Evolutionary conservation across 805 yeast species (phyloP).

Genomic region (Cyberlindnera euphorbiae): DNA sequence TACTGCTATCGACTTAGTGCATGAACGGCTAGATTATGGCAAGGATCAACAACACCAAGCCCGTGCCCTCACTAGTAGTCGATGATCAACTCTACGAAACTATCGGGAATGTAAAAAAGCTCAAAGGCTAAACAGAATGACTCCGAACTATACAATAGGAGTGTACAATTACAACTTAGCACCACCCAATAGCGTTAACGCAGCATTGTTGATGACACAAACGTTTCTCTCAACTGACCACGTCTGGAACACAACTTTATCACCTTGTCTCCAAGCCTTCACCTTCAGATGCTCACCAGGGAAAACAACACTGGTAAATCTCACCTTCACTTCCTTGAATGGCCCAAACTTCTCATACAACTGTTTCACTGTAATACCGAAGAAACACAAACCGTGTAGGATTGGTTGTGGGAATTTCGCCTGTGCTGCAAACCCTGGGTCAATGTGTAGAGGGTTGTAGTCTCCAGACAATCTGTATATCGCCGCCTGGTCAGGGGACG

Average conservation of each 20-base stretch:
- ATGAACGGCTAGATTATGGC: too few species aligned
- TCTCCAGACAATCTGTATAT: constrained; percentile 91
- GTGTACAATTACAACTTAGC: too few species aligned
- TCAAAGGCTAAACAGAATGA: too few species aligned
- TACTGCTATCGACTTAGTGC: too few species aligned
- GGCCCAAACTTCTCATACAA: constrained; percentile 77
- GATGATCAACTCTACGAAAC: too few species aligned
- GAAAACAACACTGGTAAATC: constrained; percentile 88
- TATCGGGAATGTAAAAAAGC: too few species aligned
- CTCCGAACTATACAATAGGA: too few species aligned
- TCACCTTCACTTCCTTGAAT: constrained; percentile 78
- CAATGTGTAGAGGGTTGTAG: constrained; percentile 92
- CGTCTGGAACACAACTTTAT: constrained; percentile 68
- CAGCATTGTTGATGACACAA: constrained; percentile 83
- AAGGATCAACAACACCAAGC: too few species aligned
- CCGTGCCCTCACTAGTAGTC: too few species aligned
- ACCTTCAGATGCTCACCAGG: constrained; percentile 89
- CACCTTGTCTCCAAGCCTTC: constrained; percentile 77
- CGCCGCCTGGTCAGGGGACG: constrained; percentile 75
- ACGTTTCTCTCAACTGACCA: constrained; percentile 72
- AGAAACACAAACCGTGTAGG: constrained; percentile 85
- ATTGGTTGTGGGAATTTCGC: constrained; percentile 86
- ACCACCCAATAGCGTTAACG: constrained; percentile 49
- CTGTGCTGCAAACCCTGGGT: constrained; percentile 82
- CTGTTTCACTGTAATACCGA: constrained; percentile 77